A percentile compares a stretch with the other conserved stretches of the same genome.
phyloP scores from a whole-genome alignment of 1,284 basidiomycete genomes.

The Trichosporon sp. region DNA sequence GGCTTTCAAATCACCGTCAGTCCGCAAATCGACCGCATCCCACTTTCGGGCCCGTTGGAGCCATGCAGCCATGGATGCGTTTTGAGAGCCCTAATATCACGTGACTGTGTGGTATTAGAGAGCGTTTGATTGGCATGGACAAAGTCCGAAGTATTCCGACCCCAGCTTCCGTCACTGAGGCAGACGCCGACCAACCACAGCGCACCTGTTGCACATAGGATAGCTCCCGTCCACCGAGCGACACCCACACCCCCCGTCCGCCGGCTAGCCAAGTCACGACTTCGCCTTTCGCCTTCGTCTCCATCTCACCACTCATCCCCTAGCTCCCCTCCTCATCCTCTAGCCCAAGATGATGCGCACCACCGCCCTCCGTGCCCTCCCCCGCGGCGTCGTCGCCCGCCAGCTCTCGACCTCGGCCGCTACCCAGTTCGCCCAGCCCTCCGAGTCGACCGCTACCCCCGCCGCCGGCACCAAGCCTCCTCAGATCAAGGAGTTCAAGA shows the following conservation, averaged over 20 bases:
- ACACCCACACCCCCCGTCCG: background rate
- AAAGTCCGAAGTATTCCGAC: background rate
- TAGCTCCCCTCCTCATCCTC: background rate
- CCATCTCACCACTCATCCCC: conserved; percentile 8
- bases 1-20: conserved; percentile 4
- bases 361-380: conserved; percentile 18
- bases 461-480: conserved; percentile 41
- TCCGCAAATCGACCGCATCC: background rate
- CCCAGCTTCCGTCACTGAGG: background rate
- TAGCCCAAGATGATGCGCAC: conserved; percentile 18
- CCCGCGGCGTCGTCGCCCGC: conserved; percentile 17
- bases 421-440: conserved; percentile 31
- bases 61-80: too few species aligned
- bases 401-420: conserved; percentile 32
- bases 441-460: conserved; percentile 26
- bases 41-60: background rate
- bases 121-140: background rate
- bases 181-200: background rate
- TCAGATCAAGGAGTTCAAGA: conserved; percentile 80
- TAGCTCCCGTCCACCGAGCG: background rate
- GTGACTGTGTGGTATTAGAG: background rate
- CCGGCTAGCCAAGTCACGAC: background rate
- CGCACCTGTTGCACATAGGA: background rate
- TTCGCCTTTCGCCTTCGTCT: conserved; percentile 2
- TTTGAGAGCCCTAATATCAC: too few species aligned